A percentile compares a stretch with the other conserved stretches of the same genome.
phyloP scores from a whole-genome alignment of 2,329 filamentous ascomycete genomes.

The Microsporum canis region DNA sequence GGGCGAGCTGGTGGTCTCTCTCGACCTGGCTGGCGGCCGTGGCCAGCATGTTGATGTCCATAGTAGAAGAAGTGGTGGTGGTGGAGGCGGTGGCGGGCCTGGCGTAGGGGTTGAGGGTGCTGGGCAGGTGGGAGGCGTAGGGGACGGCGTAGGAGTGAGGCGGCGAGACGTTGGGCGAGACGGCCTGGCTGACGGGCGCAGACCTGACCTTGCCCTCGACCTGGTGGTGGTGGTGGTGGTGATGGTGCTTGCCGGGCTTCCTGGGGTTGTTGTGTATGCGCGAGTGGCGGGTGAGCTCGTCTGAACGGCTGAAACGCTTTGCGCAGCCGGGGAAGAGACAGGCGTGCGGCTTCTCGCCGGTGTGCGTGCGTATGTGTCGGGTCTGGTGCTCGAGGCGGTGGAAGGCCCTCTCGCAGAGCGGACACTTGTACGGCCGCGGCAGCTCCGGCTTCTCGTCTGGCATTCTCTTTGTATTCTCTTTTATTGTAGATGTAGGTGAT shows the following conservation, averaged over 20 bases:
- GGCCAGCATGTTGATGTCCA: slow-evolving; percentile 59
- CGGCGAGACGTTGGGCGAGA: slow-evolving; percentile 90
- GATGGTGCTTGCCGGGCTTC: slow-evolving; percentile 69
- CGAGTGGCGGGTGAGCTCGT: slow-evolving; percentile 92
- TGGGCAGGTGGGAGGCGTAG: slow-evolving; percentile 47
- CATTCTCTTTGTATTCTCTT: neutral
- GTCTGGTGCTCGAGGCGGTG: slow-evolving; percentile 94
- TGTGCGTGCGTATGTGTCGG: slow-evolving; percentile 89
- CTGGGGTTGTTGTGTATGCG: slow-evolving; percentile 97
- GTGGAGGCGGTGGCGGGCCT: slow-evolving; percentile 29
- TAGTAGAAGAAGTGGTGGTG: slow-evolving; percentile 28
- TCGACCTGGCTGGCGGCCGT: slow-evolving; percentile 57
- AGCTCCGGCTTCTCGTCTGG: slow-evolving; percentile 54
- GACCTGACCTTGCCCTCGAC: slow-evolving; percentile 44
- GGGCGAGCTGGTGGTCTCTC: slow-evolving; percentile 38
- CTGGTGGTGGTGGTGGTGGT: slow-evolving; percentile 33
- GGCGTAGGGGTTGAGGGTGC: slow-evolving; percentile 46
- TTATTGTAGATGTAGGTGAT: neutral
- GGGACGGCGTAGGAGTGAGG: slow-evolving; percentile 60
- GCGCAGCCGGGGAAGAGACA: slow-evolving; percentile 93
- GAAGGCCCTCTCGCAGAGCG: slow-evolving; percentile 95
- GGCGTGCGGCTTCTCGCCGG: slow-evolving; percentile 93
- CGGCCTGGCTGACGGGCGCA: slow-evolving; percentile 72
- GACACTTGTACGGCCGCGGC: slow-evolving; percentile 95
- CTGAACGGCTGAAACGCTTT: slow-evolving; percentile 92